phyloP scores from a whole-genome alignment of 2,329 filamentous ascomycete species.

The Verticillium nubilum region DNA sequence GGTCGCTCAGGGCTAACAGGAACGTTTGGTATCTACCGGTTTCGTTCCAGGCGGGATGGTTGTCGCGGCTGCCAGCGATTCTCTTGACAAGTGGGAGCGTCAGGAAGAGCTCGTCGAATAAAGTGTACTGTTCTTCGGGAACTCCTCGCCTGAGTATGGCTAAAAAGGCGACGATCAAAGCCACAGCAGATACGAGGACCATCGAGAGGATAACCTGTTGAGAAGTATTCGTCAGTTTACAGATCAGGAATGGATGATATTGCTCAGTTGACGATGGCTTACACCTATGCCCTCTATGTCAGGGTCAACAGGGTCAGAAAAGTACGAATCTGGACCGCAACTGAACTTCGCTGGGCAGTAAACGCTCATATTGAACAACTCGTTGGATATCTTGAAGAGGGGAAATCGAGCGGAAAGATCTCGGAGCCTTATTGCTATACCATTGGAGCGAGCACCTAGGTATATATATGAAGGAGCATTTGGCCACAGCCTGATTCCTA shows the following conservation, averaged over 20 bases:
- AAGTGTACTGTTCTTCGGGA: neutral
- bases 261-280: neutral
- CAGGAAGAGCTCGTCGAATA: neutral
- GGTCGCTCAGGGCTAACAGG: neutral
- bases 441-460: too few species aligned
- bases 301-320: neutral
- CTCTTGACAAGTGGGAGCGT: neutral
- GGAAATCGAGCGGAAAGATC: too few species aligned
- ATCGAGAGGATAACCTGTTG: neutral
- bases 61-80: neutral
- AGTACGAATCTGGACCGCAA: too few species aligned
- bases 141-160: neutral
- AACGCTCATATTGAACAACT: too few species aligned
- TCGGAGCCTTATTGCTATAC: too few species aligned
- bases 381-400: too few species aligned
- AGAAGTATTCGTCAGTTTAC: neutral
- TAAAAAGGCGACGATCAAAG: neutral
- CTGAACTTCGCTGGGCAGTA: too few species aligned
- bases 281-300: neutral
- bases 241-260: neutral
- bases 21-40: neutral
- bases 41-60: neutral
- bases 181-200: neutral
- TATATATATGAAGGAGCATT: neutral
- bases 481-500: neutral